These are phyloP conservation scores for Pharnaceum exiguum DNA, from an alignment of 148 eudicot genomes.

Conservation along the genomic window DNA sequence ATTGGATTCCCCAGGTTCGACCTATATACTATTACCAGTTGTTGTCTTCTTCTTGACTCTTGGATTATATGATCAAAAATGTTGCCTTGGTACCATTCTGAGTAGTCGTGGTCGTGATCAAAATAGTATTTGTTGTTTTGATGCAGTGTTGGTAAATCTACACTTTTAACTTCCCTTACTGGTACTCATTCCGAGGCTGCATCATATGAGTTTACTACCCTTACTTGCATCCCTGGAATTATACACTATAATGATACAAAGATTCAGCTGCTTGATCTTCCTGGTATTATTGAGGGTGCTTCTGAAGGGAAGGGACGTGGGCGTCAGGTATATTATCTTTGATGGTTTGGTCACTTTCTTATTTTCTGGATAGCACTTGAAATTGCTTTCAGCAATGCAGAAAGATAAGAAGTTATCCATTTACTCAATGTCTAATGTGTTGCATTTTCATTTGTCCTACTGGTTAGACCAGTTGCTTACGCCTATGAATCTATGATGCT, in stretches of 20 bases:
- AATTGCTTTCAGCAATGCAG: not conserved
- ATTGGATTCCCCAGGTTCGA: slow-evolving; percentile 97
- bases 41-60: not conserved
- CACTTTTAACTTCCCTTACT: slow-evolving; percentile 86
- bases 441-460: not conserved
- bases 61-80: not conserved
- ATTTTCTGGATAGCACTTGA: not conserved
- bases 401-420: not conserved
- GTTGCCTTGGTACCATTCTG: too few species aligned
- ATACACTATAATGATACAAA: slow-evolving; percentile 95
- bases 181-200: slow-evolving; percentile 99
- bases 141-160: slow-evolving; percentile 96
- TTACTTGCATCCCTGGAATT: slow-evolving; percentile 96
- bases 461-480: not conserved
- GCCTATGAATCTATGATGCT: not conserved
- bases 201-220: slow-evolving; percentile 96
- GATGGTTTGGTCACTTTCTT: not conserved
- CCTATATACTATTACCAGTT: not conserved
- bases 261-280: slow-evolving; percentile 97
- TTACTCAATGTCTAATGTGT: not conserved
- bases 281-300: slow-evolving; percentile 99
- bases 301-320: slow-evolving; percentile 99
- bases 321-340: slow-evolving; percentile 61
- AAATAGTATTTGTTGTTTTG: slow-evolving; percentile 8
- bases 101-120: too few species aligned